Evolutionary conservation across 768 basidiomycete genomes (phyloP).

Genomic region (Kwoniella dejecticola): DNA sequence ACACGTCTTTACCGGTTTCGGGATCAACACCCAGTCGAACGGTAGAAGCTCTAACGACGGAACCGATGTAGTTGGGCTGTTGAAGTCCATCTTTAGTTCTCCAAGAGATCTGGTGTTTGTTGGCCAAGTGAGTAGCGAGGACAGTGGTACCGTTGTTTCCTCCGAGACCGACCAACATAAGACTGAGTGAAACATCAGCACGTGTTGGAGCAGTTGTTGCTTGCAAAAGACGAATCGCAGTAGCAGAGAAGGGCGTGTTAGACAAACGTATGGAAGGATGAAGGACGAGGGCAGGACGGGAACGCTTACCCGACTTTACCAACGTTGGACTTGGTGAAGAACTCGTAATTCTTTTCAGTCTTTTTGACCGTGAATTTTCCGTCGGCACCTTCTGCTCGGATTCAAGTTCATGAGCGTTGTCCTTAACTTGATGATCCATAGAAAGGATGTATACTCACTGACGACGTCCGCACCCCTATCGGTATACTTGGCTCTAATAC

Average conservation of each 20-base stretch:
- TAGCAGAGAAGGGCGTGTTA: too few species aligned
- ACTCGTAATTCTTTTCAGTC: constrained; percentile 78
- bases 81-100: constrained; percentile 87
- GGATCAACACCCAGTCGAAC: constrained; percentile 84
- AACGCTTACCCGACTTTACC: constrained; percentile 91
- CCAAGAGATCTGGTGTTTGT: constrained; percentile 92
- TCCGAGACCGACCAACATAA: constrained; percentile 95
- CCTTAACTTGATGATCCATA: too few species aligned
- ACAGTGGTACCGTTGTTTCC: constrained; percentile 97
- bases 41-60: constrained; percentile 92
- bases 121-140: constrained; percentile 91
- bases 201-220: background rate
- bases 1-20: constrained; percentile 78
- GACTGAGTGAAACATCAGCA: constrained; percentile 58
- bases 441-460: constrained; percentile 61
- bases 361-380: constrained; percentile 80
- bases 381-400: constrained; percentile 61
- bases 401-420: background rate
- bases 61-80: constrained; percentile 97
- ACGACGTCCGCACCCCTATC: constrained; percentile 58
- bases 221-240: too few species aligned
- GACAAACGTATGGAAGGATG: background rate
- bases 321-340: constrained; percentile 83
- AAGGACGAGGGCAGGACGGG: too few species aligned
- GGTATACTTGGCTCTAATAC: constrained; percentile 46